phyloP scores from a whole-genome alignment of 495 filamentous ascomycete genomes.

The Hypoxylon fragiforme region DNA sequence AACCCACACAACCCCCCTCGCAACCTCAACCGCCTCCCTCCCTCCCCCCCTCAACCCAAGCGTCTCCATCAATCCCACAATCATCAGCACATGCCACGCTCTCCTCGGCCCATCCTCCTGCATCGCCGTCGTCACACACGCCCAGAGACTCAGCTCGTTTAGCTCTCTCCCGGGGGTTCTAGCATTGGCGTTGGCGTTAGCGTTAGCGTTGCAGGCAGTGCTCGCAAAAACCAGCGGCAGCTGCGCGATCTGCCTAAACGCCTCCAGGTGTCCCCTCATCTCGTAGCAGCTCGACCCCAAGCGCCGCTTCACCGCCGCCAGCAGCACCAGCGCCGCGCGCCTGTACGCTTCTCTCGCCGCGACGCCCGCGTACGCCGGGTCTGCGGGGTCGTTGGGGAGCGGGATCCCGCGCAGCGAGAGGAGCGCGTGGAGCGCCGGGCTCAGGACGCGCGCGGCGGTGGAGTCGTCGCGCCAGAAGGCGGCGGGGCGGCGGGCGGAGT shows the following conservation, averaged over 20 bases:
- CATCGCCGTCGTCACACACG: constrained; percentile 28
- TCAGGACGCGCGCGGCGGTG: constrained; percentile 5
- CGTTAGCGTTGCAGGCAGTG: too few species aligned
- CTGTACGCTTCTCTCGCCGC: constrained; percentile 35
- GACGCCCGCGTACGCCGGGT: constrained; percentile 21
- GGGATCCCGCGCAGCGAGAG: constrained; percentile 26
- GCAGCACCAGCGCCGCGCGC: constrained; percentile 27
- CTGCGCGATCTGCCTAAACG: constrained; percentile 32
- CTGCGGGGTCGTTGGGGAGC: constrained; percentile 18
- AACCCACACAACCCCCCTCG: constrained; percentile 33
- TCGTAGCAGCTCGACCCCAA: constrained; percentile 24
- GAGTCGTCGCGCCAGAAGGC: constrained; percentile 33
- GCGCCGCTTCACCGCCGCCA: constrained; percentile 23
- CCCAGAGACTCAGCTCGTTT: constrained; percentile 39
- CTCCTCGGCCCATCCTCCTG: constrained; percentile 26
- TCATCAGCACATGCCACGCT: constrained; percentile 32
- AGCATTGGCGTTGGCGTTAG: too few species aligned
- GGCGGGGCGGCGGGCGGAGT: background rate
- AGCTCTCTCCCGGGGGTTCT: too few species aligned
- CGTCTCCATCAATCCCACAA: constrained; percentile 31
- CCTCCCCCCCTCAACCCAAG: constrained; percentile 23
- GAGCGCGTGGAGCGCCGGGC: constrained; percentile 27
- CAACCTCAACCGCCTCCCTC: constrained; percentile 24
- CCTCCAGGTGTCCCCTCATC: constrained; percentile 29
- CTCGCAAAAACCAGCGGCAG: constrained; percentile 30